A percentile compares a stretch with the other conserved stretches of the same genome.
These are phyloP conservation scores for Trichoderma gracile DNA, from an alignment of 2,329 filamentous ascomycete species.

Conservation along the genomic window DNA sequence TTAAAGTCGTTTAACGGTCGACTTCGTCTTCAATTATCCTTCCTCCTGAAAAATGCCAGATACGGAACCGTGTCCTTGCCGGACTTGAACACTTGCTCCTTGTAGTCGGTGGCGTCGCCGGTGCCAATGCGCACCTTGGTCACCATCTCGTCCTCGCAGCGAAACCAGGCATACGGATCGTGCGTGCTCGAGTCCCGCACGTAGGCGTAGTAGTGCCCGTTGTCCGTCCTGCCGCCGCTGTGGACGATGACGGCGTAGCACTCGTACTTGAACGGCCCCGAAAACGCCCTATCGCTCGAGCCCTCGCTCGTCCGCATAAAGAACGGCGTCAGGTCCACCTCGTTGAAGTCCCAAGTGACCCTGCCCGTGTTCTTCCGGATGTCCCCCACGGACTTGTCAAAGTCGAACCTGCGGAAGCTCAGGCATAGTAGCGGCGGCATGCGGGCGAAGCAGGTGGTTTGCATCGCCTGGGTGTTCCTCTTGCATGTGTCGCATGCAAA, in stretches of 20 bases:
- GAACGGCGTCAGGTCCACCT: conserved; percentile 57
- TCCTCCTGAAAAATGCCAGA: conserved; percentile 49
- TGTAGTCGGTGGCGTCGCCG: conserved; percentile 38
- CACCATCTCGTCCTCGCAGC: conserved; percentile 50
- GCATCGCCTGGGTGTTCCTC: conserved; percentile 64
- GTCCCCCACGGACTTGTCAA: conserved; percentile 35
- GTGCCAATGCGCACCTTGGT: conserved; percentile 46
- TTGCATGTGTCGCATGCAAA: conserved; percentile 78
- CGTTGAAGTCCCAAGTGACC: conserved; percentile 74
- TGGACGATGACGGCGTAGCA: conserved; percentile 85
- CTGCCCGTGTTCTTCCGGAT: conserved; percentile 68
- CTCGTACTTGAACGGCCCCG: conserved; percentile 71
- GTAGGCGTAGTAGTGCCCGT: conserved; percentile 79
- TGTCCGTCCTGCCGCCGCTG: conserved; percentile 63
- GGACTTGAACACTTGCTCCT: conserved; percentile 44
- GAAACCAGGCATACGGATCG: conserved; percentile 49
- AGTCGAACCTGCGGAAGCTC: conserved; percentile 64
- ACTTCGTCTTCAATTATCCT: conserved; percentile 28
- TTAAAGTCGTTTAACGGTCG: too few relatives aligned
- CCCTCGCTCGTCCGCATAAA: conserved; percentile 43
- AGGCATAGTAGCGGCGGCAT: conserved; percentile 79
- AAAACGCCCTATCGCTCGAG: conserved; percentile 45
- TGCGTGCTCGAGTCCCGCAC: conserved; percentile 58
- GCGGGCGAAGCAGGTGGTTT: conserved; percentile 72
- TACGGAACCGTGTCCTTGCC: conserved; percentile 47